Evolutionary conservation across 805 yeast species (phyloP).

Genomic region (Candida boleticola): DNA sequence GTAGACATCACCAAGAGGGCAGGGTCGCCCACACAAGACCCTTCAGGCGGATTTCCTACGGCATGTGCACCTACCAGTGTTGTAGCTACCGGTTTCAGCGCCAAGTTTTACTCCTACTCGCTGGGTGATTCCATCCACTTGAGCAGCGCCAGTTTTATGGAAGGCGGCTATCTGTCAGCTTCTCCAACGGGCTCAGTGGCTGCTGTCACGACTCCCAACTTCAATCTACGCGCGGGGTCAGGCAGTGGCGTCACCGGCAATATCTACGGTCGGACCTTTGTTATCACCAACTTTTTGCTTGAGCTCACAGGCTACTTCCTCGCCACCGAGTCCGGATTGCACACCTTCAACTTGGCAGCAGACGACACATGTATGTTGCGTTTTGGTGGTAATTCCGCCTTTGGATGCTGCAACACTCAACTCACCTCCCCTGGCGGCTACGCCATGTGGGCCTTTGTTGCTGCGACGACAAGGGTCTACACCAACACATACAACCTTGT

Average conservation of each 20-base stretch:
- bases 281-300: background rate
- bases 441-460: background rate
- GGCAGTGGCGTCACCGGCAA: background rate
- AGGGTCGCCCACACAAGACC: background rate
- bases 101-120: background rate
- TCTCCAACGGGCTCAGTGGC: background rate
- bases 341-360: background rate
- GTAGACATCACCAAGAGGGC: no score
- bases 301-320: constrained; percentile 1
- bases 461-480: background rate
- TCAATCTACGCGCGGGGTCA: background rate
- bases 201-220: background rate
- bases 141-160: background rate
- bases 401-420: background rate
- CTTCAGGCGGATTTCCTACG: background rate
- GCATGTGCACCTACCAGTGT: background rate
- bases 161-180: background rate
- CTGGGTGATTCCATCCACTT: background rate
- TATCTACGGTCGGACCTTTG: background rate
- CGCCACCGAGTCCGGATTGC: background rate
- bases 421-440: background rate
- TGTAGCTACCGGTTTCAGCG: background rate
- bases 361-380: background rate
- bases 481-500: background rate
- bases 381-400: background rate